Percentiles rank a stretch among this genome's conserved stretches.
Evolutionary conservation across 2,329 filamentous ascomycete genomes (phyloP).

Genomic region (Fusarium dimerum): DNA sequence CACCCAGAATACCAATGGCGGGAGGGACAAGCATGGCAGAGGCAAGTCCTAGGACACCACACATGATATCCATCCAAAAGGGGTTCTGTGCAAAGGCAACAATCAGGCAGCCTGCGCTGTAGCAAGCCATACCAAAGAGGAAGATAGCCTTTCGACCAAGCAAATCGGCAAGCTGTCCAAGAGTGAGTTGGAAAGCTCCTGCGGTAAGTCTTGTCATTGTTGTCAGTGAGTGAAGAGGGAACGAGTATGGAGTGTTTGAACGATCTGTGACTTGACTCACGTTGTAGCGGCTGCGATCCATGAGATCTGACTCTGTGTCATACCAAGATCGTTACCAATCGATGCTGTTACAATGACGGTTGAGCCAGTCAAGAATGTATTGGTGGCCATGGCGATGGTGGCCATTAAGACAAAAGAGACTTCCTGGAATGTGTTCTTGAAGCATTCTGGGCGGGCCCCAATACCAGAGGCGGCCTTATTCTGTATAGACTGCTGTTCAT

Average conservation of each 20-base stretch:
- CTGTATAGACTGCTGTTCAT: slow-evolving; percentile 5
- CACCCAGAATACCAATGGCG: slow-evolving; percentile 64
- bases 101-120: slow-evolving; percentile 21
- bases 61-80: slow-evolving; percentile 51
- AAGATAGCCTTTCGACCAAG: slow-evolving; percentile 20
- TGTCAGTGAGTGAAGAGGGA: background rate
- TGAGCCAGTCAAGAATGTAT: slow-evolving; percentile 58
- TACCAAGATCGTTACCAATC: slow-evolving; percentile 59
- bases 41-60: slow-evolving; percentile 64
- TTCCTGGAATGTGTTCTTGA: slow-evolving; percentile 63
- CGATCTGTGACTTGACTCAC: slow-evolving; percentile 13
- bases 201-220: slow-evolving; percentile 46
- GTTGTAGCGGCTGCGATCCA: slow-evolving; percentile 67
- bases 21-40: slow-evolving; percentile 64
- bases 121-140: slow-evolving; percentile 20
- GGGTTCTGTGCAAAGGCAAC: slow-evolving; percentile 25
- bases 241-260: background rate
- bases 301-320: slow-evolving; percentile 66
- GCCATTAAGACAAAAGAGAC: slow-evolving; percentile 65
- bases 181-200: slow-evolving; percentile 66
- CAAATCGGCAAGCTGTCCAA: slow-evolving; percentile 33
- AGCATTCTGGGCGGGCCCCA: slow-evolving; percentile 55
- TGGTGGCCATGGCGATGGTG: slow-evolving; percentile 67
- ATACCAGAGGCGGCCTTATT: slow-evolving; percentile 16
- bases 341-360: slow-evolving; percentile 63